Evolutionary conservation across 768 basidiomycete species (phyloP), one percentile per base, ranked within the genome.

Genomic region (Amanita rubescens): DNA sequence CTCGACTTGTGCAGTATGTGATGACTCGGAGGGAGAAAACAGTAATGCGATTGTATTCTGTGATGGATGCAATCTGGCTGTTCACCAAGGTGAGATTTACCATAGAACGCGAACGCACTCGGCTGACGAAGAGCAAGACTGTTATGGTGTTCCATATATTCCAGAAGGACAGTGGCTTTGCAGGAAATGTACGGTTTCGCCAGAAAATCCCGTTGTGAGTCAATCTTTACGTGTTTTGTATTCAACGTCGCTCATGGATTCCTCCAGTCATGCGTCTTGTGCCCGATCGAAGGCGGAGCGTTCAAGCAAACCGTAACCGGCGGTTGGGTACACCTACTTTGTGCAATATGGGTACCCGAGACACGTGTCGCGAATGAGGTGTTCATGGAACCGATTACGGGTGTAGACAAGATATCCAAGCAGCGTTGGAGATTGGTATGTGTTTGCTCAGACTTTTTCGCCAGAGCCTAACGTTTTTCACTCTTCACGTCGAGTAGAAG

Each of bases 101-200:
- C 32, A 20, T 3, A n/a, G 19, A 17, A n/a, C n/a, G 19, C 6
- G 15, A 46, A 44, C 49, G 41, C 42, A 14, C 49, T 11, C 57
- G n/a, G 14, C 27, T 44, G 20, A 24, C 43, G 4, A 37, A 11
- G 38, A 15, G 30, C 27, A 2, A 96, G 96, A 99, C 65, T 99
- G 96, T 63, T 99, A 99, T 63, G 96, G 96, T 17, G 93, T 99
- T 1, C 96, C 96, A 10, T 99, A 99, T 65, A 97, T 99, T 55
- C 96, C 96, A 0, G 96, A 99, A 72, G 96, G 96, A 1, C 96
- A 99, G 67, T 99, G 96, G 96, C 80, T 99, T 32, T 99, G 96
- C 67, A 75, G 96, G 43, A 99, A 99, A 69, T 99, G 96, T 63
- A 97, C 94, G 0, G 94, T 98, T 9, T 95, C 93, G 1, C 96